Evolutionary conservation across 345 rosid genomes (phyloP), one percentile per base, ranked within the genome.

Genomic region (Excoecaria cochinchinensis): DNA sequence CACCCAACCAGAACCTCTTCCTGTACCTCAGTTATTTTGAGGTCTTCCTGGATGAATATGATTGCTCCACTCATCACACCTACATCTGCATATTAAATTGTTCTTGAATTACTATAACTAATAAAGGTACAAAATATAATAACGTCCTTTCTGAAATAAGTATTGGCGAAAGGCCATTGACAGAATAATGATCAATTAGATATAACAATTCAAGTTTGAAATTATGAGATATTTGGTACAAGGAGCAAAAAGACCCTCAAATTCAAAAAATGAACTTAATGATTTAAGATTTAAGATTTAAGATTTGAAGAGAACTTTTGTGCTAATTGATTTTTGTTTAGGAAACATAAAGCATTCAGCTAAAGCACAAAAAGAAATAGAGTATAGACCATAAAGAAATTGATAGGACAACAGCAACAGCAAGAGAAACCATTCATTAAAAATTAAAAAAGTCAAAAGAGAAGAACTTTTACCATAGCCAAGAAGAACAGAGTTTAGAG

Each of bases 51-150:
- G 73, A 94, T 94, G 81, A 90, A 94, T 77, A 90, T 82, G 78
- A 94, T 87, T 70, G 98, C 98, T 78, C 98, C 97, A 73, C 98
- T 94, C 97, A 94, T 94, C 39, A 94, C 96, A 60, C 97, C 98
- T 3, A 94, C 93, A 86, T 94, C 97, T 94, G 93, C 79, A 76
- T 38, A 83, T 58, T 1, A 25, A 1, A 74, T 31, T 19, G 8
- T 67, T 17, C 25, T 44, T 22, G 6, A 10, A 48, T 15, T 15
- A 47, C 40, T 21, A 24, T 4, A 1, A 24, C 1, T 16, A 36
- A 38, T 36, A 63, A n/a, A 24, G 38, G 9, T 46, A 21, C 70
- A 44, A 42, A 66, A 2, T 19, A n/a, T 14, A 66, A 66, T 39
- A 63, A 40, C 24, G 40, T 6, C 8, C 15, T 36, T 40, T 22